These are phyloP conservation scores for Megacollybia marginata DNA, from an alignment of 768 basidiomycete species.

Conservation along the genomic window DNA sequence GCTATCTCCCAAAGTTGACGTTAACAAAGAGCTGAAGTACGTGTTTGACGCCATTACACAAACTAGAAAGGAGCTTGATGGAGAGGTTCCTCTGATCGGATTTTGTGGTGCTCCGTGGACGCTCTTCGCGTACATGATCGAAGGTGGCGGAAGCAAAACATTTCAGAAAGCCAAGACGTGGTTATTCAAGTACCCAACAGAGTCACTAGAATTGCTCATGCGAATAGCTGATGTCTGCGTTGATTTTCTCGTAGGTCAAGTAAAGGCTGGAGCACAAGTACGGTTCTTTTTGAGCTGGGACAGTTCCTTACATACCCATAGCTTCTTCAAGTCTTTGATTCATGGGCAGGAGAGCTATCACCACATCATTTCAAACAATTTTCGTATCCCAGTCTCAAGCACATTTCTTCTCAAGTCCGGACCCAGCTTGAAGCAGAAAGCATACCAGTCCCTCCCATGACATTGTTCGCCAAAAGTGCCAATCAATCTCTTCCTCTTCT, in stretches of 20 bases:
- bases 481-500: constrained; percentile 60
- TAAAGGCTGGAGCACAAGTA: constrained; percentile 94
- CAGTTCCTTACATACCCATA: constrained; percentile 20
- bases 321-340: constrained; percentile 97
- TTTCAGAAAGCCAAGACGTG: constrained; percentile 90
- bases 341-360: constrained; percentile 89
- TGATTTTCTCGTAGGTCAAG: constrained; percentile 87
- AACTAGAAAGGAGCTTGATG: constrained; percentile 73
- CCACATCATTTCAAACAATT: constrained; percentile 81
- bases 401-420: constrained; percentile 68
- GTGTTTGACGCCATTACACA: constrained; percentile 88
- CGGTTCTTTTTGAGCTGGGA: constrained; percentile 8
- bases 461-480: constrained; percentile 92
- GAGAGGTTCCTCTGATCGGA: constrained; percentile 92
- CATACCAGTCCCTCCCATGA: constrained; percentile 68
- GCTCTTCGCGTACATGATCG: constrained; percentile 96
- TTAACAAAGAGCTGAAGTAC: constrained; percentile 82
- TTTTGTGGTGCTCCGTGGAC: constrained; percentile 99
- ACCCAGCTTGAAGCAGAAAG: constrained; percentile 42
- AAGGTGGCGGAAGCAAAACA: constrained; percentile 90
- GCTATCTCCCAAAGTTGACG: constrained; percentile 58
- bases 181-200: constrained; percentile 86
- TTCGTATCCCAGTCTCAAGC: constrained; percentile 70
- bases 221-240: constrained; percentile 86
- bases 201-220: constrained; percentile 68